Base-by-base conservation (phyloP, 176 grass and related monocot genomes). In the Oryza rufipogon region DNA sequence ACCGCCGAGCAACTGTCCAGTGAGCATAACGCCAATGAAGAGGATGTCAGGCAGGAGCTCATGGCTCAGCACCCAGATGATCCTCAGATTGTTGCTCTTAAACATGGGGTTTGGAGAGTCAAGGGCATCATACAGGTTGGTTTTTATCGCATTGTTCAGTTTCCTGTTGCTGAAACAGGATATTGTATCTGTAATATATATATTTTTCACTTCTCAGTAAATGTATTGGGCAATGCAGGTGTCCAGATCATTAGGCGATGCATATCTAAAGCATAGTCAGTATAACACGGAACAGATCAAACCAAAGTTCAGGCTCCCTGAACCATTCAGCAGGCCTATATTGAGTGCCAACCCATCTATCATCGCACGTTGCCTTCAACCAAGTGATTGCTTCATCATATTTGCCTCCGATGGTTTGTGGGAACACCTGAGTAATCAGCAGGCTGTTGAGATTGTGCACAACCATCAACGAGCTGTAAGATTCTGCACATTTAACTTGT, bases 41-140 rank as follows among this genome's bases (percentile, higher is more conserved):
- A 92, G 83, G 88, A 68, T 12, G 86, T 96, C 10, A 94, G 93
- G 86, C 80, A 90, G 71, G 96, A 96, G 86, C 88, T 99, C 78
- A 73, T 87, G 81, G 87, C 88, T 11, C 70, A 87, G 12, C 96
- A 99, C 66, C 93, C 91, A 3, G 83, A 99, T 65, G 96, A 99
- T 70, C 89, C 89, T 0, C 86, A 91, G 61, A 94, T 99, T 81
- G 96, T 99, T 66, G 84, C 84, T 32, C 87, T 94, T 63, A 96
- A 99, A 75, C 96, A 96, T 82, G 96, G 91, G 20, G 93, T 94
- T 70, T 99, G 96, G 96, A 88, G 96, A 84, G 77, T 99, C 4
- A 99, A 95, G 70, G 93, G 93, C 84, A 92, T 96, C 64, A 99
- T 99, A 81, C 96, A 99, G 96, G 96, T 99, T 17, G 12, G 51